phyloP scores from a whole-genome alignment of 306 rosid species.

The Gleditsia sinensis region DNA sequence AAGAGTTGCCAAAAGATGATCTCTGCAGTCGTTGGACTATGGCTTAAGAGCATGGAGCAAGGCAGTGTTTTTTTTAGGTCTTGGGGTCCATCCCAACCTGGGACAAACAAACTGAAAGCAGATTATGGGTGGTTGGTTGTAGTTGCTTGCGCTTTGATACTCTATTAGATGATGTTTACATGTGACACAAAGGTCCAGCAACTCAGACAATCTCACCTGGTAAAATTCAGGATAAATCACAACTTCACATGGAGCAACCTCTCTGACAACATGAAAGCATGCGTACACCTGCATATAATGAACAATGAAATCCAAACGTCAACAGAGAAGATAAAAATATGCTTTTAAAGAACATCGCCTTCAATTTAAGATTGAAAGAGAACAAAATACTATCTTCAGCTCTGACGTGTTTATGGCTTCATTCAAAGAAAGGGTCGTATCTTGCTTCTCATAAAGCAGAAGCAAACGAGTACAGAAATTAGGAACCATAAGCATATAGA shows the following conservation, averaged over 20 bases:
- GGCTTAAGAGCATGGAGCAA: slow-evolving; percentile 19
- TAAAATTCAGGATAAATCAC: slow-evolving; percentile 22
- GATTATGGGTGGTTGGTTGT: slow-evolving; percentile 24
- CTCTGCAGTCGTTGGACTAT: slow-evolving; percentile 11
- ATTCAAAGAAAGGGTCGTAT: not conserved
- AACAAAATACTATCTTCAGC: not conserved
- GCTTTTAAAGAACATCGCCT: slow-evolving; percentile 9
- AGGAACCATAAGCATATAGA: slow-evolving; percentile 1
- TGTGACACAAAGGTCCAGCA: not conserved
- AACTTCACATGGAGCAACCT: slow-evolving; percentile 20
- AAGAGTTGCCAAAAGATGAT: slow-evolving; percentile 6
- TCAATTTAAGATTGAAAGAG: not conserved
- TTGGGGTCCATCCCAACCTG: not conserved
- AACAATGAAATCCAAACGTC: slow-evolving; percentile 20
- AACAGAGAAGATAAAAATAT: slow-evolving; percentile 3
- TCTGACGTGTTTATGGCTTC: not conserved
- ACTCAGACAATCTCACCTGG: slow-evolving; percentile 15
- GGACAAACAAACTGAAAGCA: slow-evolving; percentile 21
- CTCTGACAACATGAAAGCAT: slow-evolving; percentile 23
- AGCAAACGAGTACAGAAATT: slow-evolving; percentile 21
- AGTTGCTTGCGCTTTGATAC: slow-evolving; percentile 36
- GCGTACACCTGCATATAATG: slow-evolving; percentile 30
- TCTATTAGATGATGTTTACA: not conserved
- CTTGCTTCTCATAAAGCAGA: slow-evolving; percentile 18
- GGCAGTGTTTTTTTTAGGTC: slow-evolving; percentile 3